These are phyloP conservation scores for Aspergillus persii DNA, from an alignment of 2,329 filamentous ascomycete species.

Conservation along the genomic window DNA sequence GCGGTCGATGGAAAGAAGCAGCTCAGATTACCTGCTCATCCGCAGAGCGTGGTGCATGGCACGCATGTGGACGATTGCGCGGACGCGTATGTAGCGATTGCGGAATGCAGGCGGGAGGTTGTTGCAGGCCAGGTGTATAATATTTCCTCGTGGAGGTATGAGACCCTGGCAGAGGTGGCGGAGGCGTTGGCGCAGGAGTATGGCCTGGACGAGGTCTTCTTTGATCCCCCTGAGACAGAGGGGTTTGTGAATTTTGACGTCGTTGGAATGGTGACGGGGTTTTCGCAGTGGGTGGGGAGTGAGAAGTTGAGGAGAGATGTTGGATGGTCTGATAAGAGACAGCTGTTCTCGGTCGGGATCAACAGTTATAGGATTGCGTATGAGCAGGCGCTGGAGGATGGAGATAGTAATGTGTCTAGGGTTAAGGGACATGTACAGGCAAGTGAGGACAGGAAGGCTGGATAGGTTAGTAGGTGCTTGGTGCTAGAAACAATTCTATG, in stretches of 20 bases:
- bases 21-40: not conserved
- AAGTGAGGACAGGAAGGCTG: not conserved
- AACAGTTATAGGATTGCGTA: not conserved
- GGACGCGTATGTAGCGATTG: conserved; percentile 9
- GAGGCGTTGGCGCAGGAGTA: not conserved
- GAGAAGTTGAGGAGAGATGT: not conserved
- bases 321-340: not conserved
- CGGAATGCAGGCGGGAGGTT: not conserved
- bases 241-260: not conserved
- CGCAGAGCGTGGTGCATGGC: conserved; percentile 1
- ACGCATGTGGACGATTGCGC: conserved; percentile 12
- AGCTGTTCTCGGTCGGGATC: not conserved
- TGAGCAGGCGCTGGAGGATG: not conserved
- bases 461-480: too few species aligned
- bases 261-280: not conserved
- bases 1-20: not conserved
- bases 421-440: not conserved
- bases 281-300: not conserved
- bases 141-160: conserved; percentile 6
- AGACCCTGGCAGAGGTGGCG: conserved; percentile 6
- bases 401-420: not conserved
- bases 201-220: not conserved
- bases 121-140: conserved; percentile 6
- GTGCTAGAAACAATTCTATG: too few species aligned
- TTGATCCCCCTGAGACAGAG: not conserved